Evolutionary conservation across 1,139 yeast species (phyloP).

Genomic region (Waltiozyma sp.): DNA sequence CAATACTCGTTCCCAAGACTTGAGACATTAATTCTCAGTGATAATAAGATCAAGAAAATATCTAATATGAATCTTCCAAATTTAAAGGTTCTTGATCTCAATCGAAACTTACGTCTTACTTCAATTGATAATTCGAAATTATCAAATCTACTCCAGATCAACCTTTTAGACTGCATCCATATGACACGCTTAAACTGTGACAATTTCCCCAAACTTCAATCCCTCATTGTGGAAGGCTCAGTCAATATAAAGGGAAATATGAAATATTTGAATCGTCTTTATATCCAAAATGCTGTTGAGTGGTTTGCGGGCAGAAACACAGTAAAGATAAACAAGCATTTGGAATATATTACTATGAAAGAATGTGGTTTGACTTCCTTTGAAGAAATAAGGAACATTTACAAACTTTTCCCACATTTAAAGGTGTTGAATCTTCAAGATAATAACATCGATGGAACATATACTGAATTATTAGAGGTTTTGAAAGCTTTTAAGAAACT

Average conservation of each 20-base stretch:
- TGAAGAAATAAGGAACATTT: neutral
- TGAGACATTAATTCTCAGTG: conserved; percentile 6
- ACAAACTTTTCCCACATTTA: neutral
- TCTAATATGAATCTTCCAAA: conserved; percentile 2
- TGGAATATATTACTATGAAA: neutral
- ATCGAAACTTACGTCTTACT: conserved; percentile 3
- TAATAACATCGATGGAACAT: neutral
- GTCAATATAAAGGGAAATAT: neutral
- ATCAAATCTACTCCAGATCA: neutral
- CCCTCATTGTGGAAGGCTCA: neutral
- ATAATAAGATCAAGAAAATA: conserved; percentile 8
- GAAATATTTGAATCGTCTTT: neutral
- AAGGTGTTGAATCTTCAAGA: neutral
- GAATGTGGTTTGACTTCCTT: neutral
- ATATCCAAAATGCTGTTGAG: neutral
- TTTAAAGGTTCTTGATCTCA: conserved; percentile 6
- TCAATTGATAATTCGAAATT: neutral
- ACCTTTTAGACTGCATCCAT: neutral
- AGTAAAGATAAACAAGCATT: neutral
- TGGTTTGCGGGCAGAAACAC: neutral
- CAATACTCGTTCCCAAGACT: conserved; percentile 5
- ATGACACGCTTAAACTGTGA: neutral
- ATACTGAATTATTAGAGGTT: neutral
- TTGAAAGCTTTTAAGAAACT: neutral
- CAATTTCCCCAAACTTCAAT: neutral